Conservation (phyloP, 176 grass and related monocot species). For the Zoysia pacifica region DNA sequence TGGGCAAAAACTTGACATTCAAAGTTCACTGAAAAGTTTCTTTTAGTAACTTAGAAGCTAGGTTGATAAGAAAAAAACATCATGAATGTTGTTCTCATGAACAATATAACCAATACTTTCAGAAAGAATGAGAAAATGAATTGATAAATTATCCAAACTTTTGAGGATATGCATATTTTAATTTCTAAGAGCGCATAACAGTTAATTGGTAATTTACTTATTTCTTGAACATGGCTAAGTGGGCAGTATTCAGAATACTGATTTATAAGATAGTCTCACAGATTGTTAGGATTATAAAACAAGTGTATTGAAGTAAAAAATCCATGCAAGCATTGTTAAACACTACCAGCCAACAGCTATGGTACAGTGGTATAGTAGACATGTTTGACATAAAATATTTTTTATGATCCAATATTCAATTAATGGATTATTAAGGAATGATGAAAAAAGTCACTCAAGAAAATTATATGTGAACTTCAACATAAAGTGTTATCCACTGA, state of each 20-base stretch:
- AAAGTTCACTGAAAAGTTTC: neutral
- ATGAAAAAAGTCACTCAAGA: neutral
- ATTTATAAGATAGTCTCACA: neutral
- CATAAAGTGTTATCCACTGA: neutral
- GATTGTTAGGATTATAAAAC: neutral
- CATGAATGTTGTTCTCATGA: neutral
- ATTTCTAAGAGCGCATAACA: neutral
- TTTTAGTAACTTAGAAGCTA: neutral
- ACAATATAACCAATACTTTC: neutral
- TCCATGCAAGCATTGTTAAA: neutral
- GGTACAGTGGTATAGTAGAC: neutral
- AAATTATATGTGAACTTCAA: conserved; percentile 16
- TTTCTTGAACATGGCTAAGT: neutral
- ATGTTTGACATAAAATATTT: neutral
- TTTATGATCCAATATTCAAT: neutral
- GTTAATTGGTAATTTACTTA: neutral
- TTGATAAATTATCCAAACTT: neutral
- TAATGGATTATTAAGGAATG: neutral
- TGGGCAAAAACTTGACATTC: neutral
- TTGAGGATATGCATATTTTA: neutral
- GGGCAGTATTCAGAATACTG: neutral
- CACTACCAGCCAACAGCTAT: neutral
- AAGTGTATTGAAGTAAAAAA: conserved; percentile 3
- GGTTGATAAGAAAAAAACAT: neutral
- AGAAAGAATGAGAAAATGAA: neutral